Percentiles rank a stretch among this genome's conserved stretches.
Evolutionary conservation across 2,329 filamentous ascomycete genomes (phyloP).

Genomic region (Venturia carpophila): DNA sequence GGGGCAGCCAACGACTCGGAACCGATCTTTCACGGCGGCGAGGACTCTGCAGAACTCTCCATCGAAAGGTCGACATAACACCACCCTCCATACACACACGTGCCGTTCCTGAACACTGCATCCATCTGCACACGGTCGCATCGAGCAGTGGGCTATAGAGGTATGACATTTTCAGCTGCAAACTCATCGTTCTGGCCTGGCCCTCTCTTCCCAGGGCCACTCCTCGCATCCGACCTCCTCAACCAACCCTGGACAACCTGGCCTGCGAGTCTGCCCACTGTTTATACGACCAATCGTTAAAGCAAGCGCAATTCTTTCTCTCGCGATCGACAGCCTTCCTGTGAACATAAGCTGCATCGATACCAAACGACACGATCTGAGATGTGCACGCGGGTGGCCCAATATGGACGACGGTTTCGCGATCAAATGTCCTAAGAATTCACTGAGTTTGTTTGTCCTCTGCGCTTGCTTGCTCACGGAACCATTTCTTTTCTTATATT

Average conservation of each 20-base stretch:
- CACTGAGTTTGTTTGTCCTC: background rate
- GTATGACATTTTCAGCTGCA: conserved; percentile 1
- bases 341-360: background rate
- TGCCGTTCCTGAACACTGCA: background rate
- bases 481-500: background rate
- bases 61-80: background rate
- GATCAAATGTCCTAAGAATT: background rate
- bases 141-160: background rate
- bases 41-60: background rate
- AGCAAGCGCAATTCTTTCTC: background rate
- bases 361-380: background rate
- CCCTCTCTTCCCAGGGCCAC: background rate
- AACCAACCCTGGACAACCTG: background rate
- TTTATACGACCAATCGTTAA: background rate
- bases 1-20: too few relatives aligned
- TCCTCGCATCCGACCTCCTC: background rate
- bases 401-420: background rate
- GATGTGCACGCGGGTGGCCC: background rate
- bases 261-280: background rate
- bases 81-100: background rate
- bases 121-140: background rate
- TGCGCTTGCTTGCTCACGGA: conserved; percentile 3
- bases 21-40: background rate
- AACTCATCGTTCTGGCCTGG: background rate
- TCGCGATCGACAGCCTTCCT: background rate